Evolutionary conservation across 257 asterid genomes (phyloP), one percentile per base, ranked within the genome.

Genomic region (Rubia yunnanensis): DNA sequence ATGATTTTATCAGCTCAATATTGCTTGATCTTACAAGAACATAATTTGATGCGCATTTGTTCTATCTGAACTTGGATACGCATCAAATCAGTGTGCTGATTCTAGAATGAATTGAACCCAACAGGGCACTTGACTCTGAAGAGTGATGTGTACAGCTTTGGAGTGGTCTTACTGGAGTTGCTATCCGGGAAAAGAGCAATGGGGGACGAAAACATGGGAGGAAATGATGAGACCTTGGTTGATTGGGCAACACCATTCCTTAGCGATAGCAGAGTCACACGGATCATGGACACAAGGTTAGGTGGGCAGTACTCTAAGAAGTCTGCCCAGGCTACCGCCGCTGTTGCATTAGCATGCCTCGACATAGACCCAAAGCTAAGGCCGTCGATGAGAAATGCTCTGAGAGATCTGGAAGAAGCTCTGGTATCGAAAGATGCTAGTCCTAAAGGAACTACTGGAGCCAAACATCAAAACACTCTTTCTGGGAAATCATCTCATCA

Each of bases 211-310:
- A 72, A 67, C 31, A 71, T 76, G 10, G 92, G 88, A 31, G 81
- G 83, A 15, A 70, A 76, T 20, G 84, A 85, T 52, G 84, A 80
- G 39, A 83, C 79, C 23, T 64, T 88, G 22, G 87, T 85, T 15
- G 90, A 85, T 20, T 88, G 95, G 92, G 92, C 95, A 35, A 69
- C 32, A 70, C 92, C 82, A 10, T 88, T 77, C 72, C 70, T 88
- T 5, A 56, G 69, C 2, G 88, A 87, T 15, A 72, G 61, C 55
- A 74, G 85, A 58, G 76, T 88, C 28, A 63, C 74, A 35, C 86
- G 96, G 74, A 77, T 88, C 69, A 88, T 88, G 92, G 95, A 88
- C 76, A 75, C 84, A 3, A 76, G 87, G 52, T 72, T 88, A 60
- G 84, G 90, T 10, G 95, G 90, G 27, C 83, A 80, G 68, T 88